These are phyloP conservation scores for Coniochaeta sp. DNA, from an alignment of 2,329 filamentous ascomycete genomes.

Conservation along the genomic window DNA sequence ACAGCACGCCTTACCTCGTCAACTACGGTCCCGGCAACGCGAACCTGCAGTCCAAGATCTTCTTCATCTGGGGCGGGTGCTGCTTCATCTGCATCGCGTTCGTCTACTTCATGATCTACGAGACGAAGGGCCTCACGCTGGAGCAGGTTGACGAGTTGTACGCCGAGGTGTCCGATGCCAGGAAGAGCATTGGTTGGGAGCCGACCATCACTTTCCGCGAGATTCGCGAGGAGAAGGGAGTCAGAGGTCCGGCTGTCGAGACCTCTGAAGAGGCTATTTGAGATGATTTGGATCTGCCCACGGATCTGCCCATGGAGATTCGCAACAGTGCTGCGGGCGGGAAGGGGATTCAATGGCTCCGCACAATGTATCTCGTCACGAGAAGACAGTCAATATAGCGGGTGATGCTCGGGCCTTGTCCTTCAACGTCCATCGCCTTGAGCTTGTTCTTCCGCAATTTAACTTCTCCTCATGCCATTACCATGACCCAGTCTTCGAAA, in stretches of 20 bases:
- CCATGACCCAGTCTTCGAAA: too few relatives aligned
- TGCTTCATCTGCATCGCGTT: slow-evolving; percentile 64
- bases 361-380: too few relatives aligned
- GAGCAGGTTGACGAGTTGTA: slow-evolving; percentile 72
- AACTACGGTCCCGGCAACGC: slow-evolving; percentile 60
- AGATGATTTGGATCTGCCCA: too few relatives aligned
- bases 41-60: slow-evolving; percentile 65
- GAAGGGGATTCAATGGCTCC: too few relatives aligned
- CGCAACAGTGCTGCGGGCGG: too few relatives aligned
- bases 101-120: slow-evolving; percentile 69
- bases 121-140: slow-evolving; percentile 75
- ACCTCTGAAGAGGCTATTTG: neutral
- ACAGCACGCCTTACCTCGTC: slow-evolving; percentile 71
- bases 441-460: too few relatives aligned
- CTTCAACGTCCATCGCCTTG: too few relatives aligned
- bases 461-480: too few relatives aligned
- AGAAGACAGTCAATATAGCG: too few relatives aligned
- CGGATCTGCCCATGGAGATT: too few relatives aligned
- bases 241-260: neutral
- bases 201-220: slow-evolving; percentile 1
- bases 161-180: neutral
- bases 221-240: neutral
- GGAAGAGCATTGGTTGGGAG: neutral
- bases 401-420: too few relatives aligned
- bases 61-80: slow-evolving; percentile 67